phyloP scores from a whole-genome alignment of 768 basidiomycete genomes.

The Tylopilus cervinicoccineus region DNA sequence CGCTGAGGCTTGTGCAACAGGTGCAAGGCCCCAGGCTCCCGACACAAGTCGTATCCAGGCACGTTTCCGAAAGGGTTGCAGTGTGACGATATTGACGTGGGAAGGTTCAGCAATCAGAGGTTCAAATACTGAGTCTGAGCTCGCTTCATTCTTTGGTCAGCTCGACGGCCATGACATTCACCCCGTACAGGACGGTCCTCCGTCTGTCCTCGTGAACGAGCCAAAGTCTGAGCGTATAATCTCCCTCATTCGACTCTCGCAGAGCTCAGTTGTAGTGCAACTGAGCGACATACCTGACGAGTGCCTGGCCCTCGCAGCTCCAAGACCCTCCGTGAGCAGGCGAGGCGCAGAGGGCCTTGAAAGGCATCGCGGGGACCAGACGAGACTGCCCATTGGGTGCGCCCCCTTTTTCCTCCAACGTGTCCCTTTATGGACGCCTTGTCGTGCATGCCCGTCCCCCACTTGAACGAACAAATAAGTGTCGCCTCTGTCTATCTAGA shows the following conservation, averaged over 20 bases:
- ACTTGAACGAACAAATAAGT: neutral
- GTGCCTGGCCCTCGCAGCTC: conserved; percentile 30
- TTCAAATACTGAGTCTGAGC: neutral
- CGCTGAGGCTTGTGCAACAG: too few relatives aligned
- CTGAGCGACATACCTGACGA: conserved; percentile 68
- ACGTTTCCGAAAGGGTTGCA: too few relatives aligned
- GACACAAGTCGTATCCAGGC: too few relatives aligned
- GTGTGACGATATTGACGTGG: neutral
- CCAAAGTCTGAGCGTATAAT: conserved; percentile 72
- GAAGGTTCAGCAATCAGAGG: neutral
- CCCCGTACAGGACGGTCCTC: conserved; percentile 40
- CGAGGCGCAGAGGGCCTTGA: conserved; percentile 34
- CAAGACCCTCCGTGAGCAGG: conserved; percentile 36
- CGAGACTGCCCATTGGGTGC: conserved; percentile 9
- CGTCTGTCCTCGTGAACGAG: conserved; percentile 56
- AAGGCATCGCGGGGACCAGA: conserved; percentile 53
- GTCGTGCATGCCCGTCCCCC: conserved; percentile 1
- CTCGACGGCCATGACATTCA: conserved; percentile 66
- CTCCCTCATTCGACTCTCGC: conserved; percentile 60
- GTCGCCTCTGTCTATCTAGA: neutral
- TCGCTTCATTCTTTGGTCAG: conserved; percentile 22
- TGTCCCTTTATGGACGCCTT: conserved; percentile 7
- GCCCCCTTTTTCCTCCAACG: conserved; percentile 11
- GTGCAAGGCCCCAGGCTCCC: too few relatives aligned
- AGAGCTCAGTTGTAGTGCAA: conserved; percentile 51